A percentile compares a stretch with the other conserved stretches of the same genome.
Evolutionary conservation across 2,329 filamentous ascomycete genomes (phyloP).

Genomic region (Aureobasidium subglaciale): DNA sequence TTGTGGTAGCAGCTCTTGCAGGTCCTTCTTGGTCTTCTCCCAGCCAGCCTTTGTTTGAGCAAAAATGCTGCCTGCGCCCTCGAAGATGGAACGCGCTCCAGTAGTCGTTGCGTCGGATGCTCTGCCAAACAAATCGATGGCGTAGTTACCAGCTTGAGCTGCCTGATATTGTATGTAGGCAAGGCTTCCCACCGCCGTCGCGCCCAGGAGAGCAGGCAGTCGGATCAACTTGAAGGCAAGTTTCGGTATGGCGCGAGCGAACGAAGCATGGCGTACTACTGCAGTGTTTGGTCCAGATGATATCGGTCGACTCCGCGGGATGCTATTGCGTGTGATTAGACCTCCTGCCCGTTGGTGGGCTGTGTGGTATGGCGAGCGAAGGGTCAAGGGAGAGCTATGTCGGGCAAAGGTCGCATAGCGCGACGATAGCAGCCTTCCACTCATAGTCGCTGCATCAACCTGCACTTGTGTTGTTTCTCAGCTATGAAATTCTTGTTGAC

Average conservation of each 20-base stretch:
- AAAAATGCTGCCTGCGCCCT: slow-evolving; percentile 65
- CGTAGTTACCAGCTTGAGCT: slow-evolving; percentile 67
- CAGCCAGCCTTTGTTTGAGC: slow-evolving; percentile 74
- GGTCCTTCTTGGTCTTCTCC: slow-evolving; percentile 77
- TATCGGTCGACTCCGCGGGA: slow-evolving; percentile 22
- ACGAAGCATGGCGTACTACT: slow-evolving; percentile 61
- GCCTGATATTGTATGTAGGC: slow-evolving; percentile 97
- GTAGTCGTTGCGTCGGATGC: slow-evolving; percentile 64
- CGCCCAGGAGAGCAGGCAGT: slow-evolving; percentile 85
- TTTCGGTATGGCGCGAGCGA: slow-evolving; percentile 67
- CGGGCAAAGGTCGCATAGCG: slow-evolving; percentile 62
- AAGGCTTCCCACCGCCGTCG: slow-evolving; percentile 74
- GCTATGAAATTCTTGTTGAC: background rate
- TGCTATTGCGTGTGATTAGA: slow-evolving; percentile 30
- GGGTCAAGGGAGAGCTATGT: slow-evolving; percentile 50
- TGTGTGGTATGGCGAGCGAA: slow-evolving; percentile 26
- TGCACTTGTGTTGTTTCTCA: background rate
- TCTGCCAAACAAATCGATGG: slow-evolving; percentile 65
- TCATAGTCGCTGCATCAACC: slow-evolving; percentile 41
- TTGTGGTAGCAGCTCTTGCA: slow-evolving; percentile 60
- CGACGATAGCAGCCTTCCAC: slow-evolving; percentile 67
- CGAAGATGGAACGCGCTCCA: slow-evolving; percentile 63
- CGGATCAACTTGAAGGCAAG: slow-evolving; percentile 83
- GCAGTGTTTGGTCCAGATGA: slow-evolving; percentile 30
- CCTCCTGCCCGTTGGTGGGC: slow-evolving; percentile 29